Percentiles rank a stretch among this genome's conserved stretches.
Conservation (phyloP, 2,329 filamentous ascomycete species). For the Aureobasidium uvarum region DNA sequence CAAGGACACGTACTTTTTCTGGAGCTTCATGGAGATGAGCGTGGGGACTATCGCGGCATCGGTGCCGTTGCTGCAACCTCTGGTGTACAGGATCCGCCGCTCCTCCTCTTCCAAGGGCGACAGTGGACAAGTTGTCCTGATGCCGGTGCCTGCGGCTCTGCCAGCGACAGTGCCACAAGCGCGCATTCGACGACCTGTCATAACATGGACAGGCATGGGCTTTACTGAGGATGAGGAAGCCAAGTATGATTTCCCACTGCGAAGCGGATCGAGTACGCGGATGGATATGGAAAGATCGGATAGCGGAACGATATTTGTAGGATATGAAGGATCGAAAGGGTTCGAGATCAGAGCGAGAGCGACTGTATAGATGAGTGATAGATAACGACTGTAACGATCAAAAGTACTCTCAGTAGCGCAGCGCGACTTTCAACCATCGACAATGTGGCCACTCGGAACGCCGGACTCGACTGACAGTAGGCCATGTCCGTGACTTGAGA, state of each 20-base stretch:
- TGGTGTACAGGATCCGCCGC: conserved; percentile 3
- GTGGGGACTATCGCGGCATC: not conserved
- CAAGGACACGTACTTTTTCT: conserved; percentile 8
- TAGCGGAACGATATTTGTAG: conserved; percentile 18
- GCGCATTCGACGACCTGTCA: not conserved
- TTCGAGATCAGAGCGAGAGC: not conserved
- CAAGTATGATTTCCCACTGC: not conserved
- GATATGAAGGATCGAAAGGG: conserved; percentile 14
- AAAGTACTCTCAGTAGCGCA: not conserved
- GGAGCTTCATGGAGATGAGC: conserved; percentile 9
- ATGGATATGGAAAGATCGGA: conserved; percentile 3
- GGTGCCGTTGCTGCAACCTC: not conserved
- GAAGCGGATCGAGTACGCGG: conserved; percentile 5
- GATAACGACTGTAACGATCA: not conserved
- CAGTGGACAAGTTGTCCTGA: not conserved
- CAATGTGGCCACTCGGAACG: not conserved
- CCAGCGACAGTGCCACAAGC: not conserved
- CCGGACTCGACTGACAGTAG: too few species aligned
- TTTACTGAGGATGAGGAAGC: not conserved
- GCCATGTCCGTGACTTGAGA: too few species aligned
- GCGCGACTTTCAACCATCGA: not conserved
- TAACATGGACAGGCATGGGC: conserved; percentile 21
- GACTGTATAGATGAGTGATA: conserved; percentile 12
- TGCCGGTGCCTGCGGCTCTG: not conserved
- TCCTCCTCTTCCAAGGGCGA: not conserved